Evolutionary conservation across 345 rosid species (phyloP).

Genomic region (Brassica nigra): DNA sequence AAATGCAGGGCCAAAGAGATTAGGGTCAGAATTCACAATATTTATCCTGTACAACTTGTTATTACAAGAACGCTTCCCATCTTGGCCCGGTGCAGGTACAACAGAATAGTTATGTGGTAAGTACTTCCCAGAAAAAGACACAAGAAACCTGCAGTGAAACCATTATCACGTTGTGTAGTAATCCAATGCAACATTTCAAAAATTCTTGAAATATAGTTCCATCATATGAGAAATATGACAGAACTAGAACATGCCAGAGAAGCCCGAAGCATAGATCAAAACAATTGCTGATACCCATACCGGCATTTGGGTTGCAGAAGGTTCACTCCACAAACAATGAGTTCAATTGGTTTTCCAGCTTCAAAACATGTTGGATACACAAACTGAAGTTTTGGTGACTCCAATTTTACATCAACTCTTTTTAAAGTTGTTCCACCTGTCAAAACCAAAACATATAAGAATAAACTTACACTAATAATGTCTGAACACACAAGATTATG

Average conservation of each 20-base stretch:
- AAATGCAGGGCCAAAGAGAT: constrained; percentile 88
- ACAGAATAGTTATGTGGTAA: constrained; percentile 58
- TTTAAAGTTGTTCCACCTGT: constrained; percentile 69
- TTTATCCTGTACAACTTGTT: constrained; percentile 68
- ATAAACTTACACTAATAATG: not conserved
- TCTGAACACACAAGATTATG: not conserved
- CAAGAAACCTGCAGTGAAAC: constrained; percentile 68
- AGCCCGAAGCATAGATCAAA: constrained; percentile 11
- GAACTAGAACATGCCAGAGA: not conserved
- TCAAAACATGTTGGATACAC: constrained; percentile 87
- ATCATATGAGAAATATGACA: constrained; percentile 2
- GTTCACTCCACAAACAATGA: constrained; percentile 85
- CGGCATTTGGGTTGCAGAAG: constrained; percentile 70
- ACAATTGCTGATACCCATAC: constrained; percentile 44
- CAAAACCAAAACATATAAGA: constrained; percentile 6
- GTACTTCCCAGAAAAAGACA: constrained; percentile 90
- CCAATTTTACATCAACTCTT: constrained; percentile 55
- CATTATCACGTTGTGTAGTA: constrained; percentile 13
- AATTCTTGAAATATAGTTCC: constrained; percentile 23
- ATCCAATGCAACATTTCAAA: constrained; percentile 14
- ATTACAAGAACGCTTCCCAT: constrained; percentile 46
- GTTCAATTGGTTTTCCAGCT: constrained; percentile 89
- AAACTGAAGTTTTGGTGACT: constrained; percentile 76
- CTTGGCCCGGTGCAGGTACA: constrained; percentile 47
- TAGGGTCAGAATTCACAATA: constrained; percentile 57